A percentile compares a stretch with the other conserved stretches of the same genome.
Conservation (phyloP, 2,329 filamentous ascomycete species). For the Apiospora arundinis region DNA sequence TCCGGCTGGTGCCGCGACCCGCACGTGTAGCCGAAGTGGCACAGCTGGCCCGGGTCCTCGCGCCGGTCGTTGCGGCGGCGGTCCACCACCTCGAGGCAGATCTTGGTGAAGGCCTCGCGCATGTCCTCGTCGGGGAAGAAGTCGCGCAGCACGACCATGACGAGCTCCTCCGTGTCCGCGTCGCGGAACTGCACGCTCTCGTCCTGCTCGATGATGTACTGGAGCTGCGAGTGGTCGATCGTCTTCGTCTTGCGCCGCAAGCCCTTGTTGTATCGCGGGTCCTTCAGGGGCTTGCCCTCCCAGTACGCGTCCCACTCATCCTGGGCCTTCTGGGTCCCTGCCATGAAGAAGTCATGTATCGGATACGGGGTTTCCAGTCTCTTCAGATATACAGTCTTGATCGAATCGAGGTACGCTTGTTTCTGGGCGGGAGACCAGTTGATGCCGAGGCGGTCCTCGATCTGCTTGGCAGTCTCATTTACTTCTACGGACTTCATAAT, state of each 20-base stretch:
- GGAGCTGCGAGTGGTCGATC: slow-evolving; percentile 25
- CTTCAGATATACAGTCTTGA: slow-evolving; percentile 25
- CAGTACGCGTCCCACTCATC: slow-evolving; percentile 27
- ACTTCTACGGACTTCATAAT: neutral
- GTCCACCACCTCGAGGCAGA: slow-evolving; percentile 28
- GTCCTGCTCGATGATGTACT: slow-evolving; percentile 29
- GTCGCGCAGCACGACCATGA: slow-evolving; percentile 31
- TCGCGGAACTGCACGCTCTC: slow-evolving; percentile 35
- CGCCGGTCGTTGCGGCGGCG: slow-evolving; percentile 25
- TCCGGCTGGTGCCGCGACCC: slow-evolving; percentile 22
- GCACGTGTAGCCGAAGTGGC: slow-evolving; percentile 32
- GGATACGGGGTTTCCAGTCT: slow-evolving; percentile 25
- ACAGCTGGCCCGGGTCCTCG: slow-evolving; percentile 27
- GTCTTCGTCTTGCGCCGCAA: slow-evolving; percentile 23
- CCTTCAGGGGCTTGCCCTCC: slow-evolving; percentile 23
- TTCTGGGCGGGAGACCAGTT: slow-evolving; percentile 25
- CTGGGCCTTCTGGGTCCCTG: slow-evolving; percentile 25
- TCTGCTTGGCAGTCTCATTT: slow-evolving; percentile 16
- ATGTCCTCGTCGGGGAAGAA: slow-evolving; percentile 30
- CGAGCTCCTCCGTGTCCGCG: slow-evolving; percentile 30
- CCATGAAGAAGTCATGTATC: slow-evolving; percentile 24
- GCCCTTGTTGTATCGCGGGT: slow-evolving; percentile 25
- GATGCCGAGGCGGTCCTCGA: slow-evolving; percentile 23
- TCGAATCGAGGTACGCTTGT: slow-evolving; percentile 20
- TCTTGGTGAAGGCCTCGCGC: slow-evolving; percentile 24